Evolutionary conservation across 1,284 basidiomycete species (phyloP).

Genomic region (Limonomyces culmigenus): DNA sequence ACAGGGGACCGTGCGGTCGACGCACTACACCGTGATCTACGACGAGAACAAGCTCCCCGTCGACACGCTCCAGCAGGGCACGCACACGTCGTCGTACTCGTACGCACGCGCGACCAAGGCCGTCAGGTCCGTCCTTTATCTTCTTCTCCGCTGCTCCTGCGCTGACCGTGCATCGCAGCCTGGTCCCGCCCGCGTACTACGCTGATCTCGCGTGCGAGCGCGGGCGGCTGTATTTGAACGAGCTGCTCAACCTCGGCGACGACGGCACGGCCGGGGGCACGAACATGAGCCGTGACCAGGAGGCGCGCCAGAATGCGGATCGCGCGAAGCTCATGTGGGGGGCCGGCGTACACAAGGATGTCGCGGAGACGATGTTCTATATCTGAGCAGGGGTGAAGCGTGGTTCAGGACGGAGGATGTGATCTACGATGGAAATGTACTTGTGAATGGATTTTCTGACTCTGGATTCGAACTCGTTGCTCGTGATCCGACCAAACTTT

Average conservation of each 20-base stretch:
- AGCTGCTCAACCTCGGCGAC: conserved; percentile 34
- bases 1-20: conserved; percentile 47
- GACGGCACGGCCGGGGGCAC: conserved; percentile 15
- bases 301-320: conserved; percentile 27
- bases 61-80: conserved; percentile 52
- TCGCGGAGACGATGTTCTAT: conserved; percentile 57
- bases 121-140: not conserved
- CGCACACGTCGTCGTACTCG: conserved; percentile 44
- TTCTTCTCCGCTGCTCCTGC: conserved; percentile 17
- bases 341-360: conserved; percentile 35
- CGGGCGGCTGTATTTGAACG: conserved; percentile 51
- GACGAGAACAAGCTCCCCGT: conserved; percentile 48
- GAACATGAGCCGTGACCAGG: conserved; percentile 19
- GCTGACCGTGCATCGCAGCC: conserved; percentile 63
- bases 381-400: conserved; percentile 26
- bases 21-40: conserved; percentile 61
- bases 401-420: no score
- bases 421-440: no score
- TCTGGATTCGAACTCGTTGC: no score
- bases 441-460: no score
- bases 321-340: conserved; percentile 43
- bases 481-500: no score
- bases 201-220: conserved; percentile 65
- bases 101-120: conserved; percentile 61
- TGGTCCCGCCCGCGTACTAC: conserved; percentile 62